These are phyloP conservation scores for Pythium volutum DNA, from an alignment of 352 stramenopile species.

Conservation along the genomic window DNA sequence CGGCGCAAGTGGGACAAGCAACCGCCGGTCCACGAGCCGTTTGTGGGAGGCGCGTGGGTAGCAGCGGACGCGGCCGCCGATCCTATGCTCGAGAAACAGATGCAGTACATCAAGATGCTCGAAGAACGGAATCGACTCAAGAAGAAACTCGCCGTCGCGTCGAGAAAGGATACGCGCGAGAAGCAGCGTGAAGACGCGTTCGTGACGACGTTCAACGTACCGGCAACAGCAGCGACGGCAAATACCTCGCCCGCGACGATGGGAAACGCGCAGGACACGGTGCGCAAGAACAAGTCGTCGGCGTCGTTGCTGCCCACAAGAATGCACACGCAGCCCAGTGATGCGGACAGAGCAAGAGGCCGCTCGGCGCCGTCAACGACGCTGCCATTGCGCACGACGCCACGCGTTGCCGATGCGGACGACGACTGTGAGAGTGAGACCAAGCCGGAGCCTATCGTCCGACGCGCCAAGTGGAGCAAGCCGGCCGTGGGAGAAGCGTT, in stretches of 20 bases:
- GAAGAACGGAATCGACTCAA: slow-evolving; percentile 81
- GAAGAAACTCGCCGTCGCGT: slow-evolving; percentile 65
- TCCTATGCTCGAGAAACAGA: slow-evolving; percentile 68
- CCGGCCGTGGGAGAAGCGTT: slow-evolving; percentile 11
- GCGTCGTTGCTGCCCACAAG: slow-evolving; percentile 38
- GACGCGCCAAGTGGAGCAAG: slow-evolving; percentile 53
- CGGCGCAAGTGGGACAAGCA: slow-evolving; percentile 32
- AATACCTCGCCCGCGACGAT: neutral
- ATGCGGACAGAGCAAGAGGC: slow-evolving; percentile 27
- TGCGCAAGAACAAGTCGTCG: slow-evolving; percentile 48
- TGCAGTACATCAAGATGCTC: slow-evolving; percentile 82
- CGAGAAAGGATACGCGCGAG: slow-evolving; percentile 45
- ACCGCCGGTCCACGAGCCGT: slow-evolving; percentile 6
- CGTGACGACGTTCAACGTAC: slow-evolving; percentile 77
- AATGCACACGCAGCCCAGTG: slow-evolving; percentile 13
- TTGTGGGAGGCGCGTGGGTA: neutral
- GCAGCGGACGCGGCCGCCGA: slow-evolving; percentile 30
- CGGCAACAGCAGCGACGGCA: slow-evolving; percentile 6
- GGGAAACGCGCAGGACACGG: slow-evolving; percentile 10
- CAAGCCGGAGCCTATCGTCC: slow-evolving; percentile 3
- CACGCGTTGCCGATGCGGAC: slow-evolving; percentile 2
- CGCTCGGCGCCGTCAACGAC: slow-evolving; percentile 43
- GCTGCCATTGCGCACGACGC: slow-evolving; percentile 22
- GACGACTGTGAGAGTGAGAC: neutral
- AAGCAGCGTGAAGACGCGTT: slow-evolving; percentile 74